These are phyloP conservation scores for Linnemannia schmuckeri DNA, from an alignment of 192 early-diverging fungal species.

Conservation along the genomic window DNA sequence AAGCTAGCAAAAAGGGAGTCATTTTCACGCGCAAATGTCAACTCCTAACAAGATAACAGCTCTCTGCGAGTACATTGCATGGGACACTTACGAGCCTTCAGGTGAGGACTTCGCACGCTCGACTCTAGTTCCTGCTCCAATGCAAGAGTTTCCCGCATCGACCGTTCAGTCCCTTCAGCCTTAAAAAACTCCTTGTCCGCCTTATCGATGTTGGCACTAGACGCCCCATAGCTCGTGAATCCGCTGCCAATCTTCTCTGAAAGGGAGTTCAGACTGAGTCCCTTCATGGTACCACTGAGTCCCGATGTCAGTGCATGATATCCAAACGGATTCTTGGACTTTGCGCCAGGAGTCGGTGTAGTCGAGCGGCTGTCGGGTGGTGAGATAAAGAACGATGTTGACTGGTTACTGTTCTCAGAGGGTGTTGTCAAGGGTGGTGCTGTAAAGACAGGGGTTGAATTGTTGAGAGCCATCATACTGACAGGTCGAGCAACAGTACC, in stretches of 20 bases:
- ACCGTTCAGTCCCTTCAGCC: not conserved
- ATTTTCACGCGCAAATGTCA: not conserved
- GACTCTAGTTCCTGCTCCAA: constrained; percentile 20
- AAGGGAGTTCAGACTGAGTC: constrained; percentile 42
- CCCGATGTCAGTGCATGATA: constrained; percentile 44
- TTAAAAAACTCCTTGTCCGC: constrained; percentile 28
- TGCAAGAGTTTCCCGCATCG: constrained; percentile 11
- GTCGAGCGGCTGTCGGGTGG: constrained; percentile 33
- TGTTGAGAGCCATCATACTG: constrained; percentile 44
- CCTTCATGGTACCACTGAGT: constrained; percentile 54
- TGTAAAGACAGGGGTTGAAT: constrained; percentile 24
- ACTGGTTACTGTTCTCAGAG: not conserved
- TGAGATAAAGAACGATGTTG: constrained; percentile 24
- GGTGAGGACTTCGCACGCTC: constrained; percentile 58
- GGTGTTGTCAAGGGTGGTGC: constrained; percentile 17
- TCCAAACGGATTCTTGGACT: constrained; percentile 36
- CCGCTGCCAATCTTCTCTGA: constrained; percentile 55
- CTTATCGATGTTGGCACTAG: constrained; percentile 26
- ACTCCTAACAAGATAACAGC: not conserved
- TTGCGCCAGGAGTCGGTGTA: constrained; percentile 40
- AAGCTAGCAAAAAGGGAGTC: not conserved
- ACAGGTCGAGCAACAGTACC: constrained; percentile 19
- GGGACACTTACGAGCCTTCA: constrained; percentile 67
- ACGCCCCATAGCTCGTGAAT: constrained; percentile 30
- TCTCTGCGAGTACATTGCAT: not conserved